These are phyloP conservation scores for Malassezia vespertilionis DNA, from an alignment of 1,284 basidiomycete genomes.

Conservation along the genomic window DNA sequence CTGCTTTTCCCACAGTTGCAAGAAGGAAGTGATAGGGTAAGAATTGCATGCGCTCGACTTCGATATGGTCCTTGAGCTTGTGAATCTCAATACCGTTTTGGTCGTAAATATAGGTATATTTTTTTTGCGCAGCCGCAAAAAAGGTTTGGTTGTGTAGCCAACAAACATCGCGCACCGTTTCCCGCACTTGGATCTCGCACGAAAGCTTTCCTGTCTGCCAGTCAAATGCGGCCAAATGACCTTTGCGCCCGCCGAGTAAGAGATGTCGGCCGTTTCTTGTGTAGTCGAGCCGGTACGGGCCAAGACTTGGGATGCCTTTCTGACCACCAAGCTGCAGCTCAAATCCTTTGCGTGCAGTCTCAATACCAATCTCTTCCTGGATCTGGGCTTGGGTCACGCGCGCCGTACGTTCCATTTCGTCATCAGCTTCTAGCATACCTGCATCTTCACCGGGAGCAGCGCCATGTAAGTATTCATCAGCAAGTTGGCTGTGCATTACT, in stretches of 20 bases:
- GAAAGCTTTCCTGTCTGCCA: constrained; percentile 80
- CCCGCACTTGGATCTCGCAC: constrained; percentile 75
- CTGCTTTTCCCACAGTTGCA: constrained; percentile 69
- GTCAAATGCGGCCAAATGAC: constrained; percentile 89
- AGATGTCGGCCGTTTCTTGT: constrained; percentile 76
- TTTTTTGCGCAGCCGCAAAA: constrained; percentile 90
- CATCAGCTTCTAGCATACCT: constrained; percentile 63
- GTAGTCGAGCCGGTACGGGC: constrained; percentile 70
- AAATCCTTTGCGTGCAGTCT: constrained; percentile 63
- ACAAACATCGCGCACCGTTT: constrained; percentile 81
- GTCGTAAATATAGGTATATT: constrained; percentile 94
- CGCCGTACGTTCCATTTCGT: constrained; percentile 78
- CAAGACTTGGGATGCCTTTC: constrained; percentile 48
- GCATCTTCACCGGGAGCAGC: constrained; percentile 50
- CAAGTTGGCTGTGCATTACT: constrained; percentile 32
- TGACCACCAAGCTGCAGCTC: constrained; percentile 70
- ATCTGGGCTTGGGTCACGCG: constrained; percentile 73
- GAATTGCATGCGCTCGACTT: constrained; percentile 81
- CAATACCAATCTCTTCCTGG: constrained; percentile 58
- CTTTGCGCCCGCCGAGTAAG: constrained; percentile 55
- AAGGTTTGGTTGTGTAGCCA: constrained; percentile 86
- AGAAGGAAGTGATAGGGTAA: constrained; percentile 93
- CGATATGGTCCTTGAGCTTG: constrained; percentile 61
- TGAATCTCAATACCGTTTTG: constrained; percentile 81
- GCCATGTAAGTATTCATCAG: constrained; percentile 40